Base-by-base conservation (phyloP, 2,329 filamentous ascomycete species). In the Rutstroemia sp. region DNA sequence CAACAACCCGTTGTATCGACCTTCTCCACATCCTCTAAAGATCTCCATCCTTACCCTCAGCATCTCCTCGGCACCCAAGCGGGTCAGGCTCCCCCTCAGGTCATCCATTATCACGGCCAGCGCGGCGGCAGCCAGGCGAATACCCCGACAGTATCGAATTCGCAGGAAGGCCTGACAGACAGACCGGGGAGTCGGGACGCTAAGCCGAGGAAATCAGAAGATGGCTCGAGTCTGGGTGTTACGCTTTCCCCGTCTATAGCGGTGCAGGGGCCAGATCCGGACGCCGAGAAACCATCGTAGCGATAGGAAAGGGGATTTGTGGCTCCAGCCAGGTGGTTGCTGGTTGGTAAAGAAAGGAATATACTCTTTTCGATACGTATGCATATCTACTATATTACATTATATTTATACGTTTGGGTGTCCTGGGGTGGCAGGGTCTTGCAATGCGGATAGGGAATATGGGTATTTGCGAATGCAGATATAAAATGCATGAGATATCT, bases 21-120 rank as follows among this genome's bases (percentile, higher is more conserved):
- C 21, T 87, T 87, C 64, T 87, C 83, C 38, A 87, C 84, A 1
- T 87, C 83, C 9, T 86, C 83, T 70, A 84, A 84, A 68, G 84
- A 87, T 66, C 72, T 87, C 34, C 81, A 87, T 64, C 84, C 80
- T 0, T 87, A 87, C 65, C 83, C 84, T 5, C 84, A 82, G 27
- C 81, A 86, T 63, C 75, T 85, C 50, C 71, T 86, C 5, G 83
- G 82, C 16, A 77, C 80, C 2, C 80, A 84, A 61, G 78, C 79
- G 40, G 82, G 82, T 16, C 82, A 86, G 67, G 74, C 78, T 16
- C 82, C 82, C 25, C 83, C 83, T 9, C 83, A 86, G 65, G 83
- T 86, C 2, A 75, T 86, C 30, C 83, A 86, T 63, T 86, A 86
- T 62, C 82, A 86, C 60, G 83, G 83, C 5, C 83, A 86, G 67